Base-by-base conservation (phyloP, 1,284 basidiomycete genomes). In the Apiotrichum sp. region DNA sequence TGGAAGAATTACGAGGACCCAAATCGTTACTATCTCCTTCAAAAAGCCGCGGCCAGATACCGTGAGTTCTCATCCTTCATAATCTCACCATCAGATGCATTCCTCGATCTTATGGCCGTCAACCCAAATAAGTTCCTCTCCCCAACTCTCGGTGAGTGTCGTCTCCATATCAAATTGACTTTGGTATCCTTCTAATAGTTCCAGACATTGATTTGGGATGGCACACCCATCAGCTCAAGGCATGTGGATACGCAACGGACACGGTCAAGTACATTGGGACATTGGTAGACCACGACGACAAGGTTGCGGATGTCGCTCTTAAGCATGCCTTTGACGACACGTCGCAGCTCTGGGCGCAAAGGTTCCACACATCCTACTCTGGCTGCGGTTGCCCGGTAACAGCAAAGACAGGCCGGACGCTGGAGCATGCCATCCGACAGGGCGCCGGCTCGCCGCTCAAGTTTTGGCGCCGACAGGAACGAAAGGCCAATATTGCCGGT, bases 201-300 rank as follows among this genome's bases (percentile, higher is more conserved):
- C 45, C 67, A 52, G 73, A 75, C 56, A 74, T 76, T 49, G 74
- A 76, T 53, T 62, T 75, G 13, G 65, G 68, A 3, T 75, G 74
- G 74, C 73, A 75, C 52, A 72, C 73, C 6, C 74, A 76, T 53
- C 74, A 76, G 54, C 67, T 76, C 10, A 51, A 57, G 22, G 62
- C 56, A 3, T 34, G 29, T 1, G 34, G 53, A 4, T 76, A 75
- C 53, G 53, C 9, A 1, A 0, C 3, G 1, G 66, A 68, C 40
- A 71, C 65, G 4, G 14, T 11, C 7, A 8, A 8, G 31, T 46
- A 61, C 4, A 38, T 71, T 4, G 63, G 62, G 29, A 39, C 53
- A 2, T 49, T 65, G 6, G 53, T 72, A 31, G 60, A 69, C 53
- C 71, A 73, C 52, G 64, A 73, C 56, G 71, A 71, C 62, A 61